Evolutionary conservation across 2,329 filamentous ascomycete species (phyloP), one percentile per base, ranked within the genome.

Genomic region (Paecilomyces fulvus): DNA sequence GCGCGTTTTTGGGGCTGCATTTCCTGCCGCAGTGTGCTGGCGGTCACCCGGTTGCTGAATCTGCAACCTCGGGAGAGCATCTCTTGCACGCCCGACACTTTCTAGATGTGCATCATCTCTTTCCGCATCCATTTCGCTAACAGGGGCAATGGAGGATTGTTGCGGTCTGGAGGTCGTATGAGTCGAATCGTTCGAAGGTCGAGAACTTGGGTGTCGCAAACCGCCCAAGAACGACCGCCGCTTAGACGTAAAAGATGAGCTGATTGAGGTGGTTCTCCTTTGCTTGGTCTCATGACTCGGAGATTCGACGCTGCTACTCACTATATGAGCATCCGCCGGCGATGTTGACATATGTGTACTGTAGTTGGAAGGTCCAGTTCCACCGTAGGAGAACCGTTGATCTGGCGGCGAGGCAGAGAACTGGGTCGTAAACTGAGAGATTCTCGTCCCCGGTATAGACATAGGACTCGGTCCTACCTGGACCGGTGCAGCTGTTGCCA

Each of bases 401-500:
- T 52, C 28, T 28, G 25, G 21, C 28, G 10, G 28, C 12, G 30
- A 14, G 11, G 30, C 4, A 52, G 30, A 30, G 23, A 33, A 28
- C 48, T 25, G 48, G 20, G 12, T n/a, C 3, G 10, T 28, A 25
- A 23, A 46, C 25, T 17, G 46, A 30, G 55, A 49, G 37, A 21
- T 43, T 21, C 31, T 43, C 11, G 23, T 21, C 11, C 31, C 21
- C 20, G 53, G 56, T 20, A 21, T 49, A 52, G 50, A 43, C 11
- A 59, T 52, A 2, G 59, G 37, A 48, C 56, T 49, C 9, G 54
- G 55, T 17, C 49, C 33, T 33, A 51, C 43, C 28, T 21, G 21
- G 30, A 60, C 31, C 3, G 62, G 58, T 10, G 59, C 62, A 14
- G 59, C 58, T 30, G 60, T 61, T 7, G 64, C 60, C 17, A 72